A percentile compares a stretch with the other conserved stretches of the same genome.
These are phyloP conservation scores for Mucor velutinosus DNA, from an alignment of 371 early-diverging fungal genomes.

Conservation along the genomic window DNA sequence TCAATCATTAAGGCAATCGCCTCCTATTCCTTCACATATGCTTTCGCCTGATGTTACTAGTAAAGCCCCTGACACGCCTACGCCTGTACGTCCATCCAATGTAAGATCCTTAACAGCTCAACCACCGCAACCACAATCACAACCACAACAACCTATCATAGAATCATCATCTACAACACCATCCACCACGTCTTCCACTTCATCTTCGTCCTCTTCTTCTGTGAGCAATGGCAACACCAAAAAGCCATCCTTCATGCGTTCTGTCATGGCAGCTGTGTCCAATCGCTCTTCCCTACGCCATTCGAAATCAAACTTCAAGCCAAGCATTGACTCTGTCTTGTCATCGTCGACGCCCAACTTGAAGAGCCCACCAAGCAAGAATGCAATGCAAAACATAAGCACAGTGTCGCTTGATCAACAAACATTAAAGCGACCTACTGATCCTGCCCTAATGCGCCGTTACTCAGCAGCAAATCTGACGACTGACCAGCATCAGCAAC, in stretches of 20 bases:
- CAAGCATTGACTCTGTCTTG: background rate
- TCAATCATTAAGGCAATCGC: slow-evolving; percentile 12
- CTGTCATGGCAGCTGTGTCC: slow-evolving; percentile 6
- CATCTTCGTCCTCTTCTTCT: background rate
- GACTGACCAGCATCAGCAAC: background rate
- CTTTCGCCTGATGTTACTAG: slow-evolving; percentile 6
- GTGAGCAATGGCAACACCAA: background rate
- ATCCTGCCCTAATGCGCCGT: background rate
- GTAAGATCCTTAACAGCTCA: slow-evolving; percentile 4
- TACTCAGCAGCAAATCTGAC: background rate
- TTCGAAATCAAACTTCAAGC: background rate
- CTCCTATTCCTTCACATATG: slow-evolving; percentile 11
- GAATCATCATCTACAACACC: background rate
- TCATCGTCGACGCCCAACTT: background rate
- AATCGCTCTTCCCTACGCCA: slow-evolving; percentile 3
- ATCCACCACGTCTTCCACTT: background rate
- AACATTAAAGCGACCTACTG: background rate
- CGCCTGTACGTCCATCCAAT: slow-evolving; percentile 1
- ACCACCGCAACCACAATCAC: background rate
- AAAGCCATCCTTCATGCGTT: slow-evolving; percentile 20
- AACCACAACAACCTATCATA: slow-evolving; percentile 1
- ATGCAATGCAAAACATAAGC: slow-evolving; percentile 1
- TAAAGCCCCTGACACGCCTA: background rate
- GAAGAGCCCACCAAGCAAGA: background rate
- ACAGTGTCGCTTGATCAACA: slow-evolving; percentile 13